A percentile compares a stretch with the other conserved stretches of the same genome.
Conservation (phyloP, 2,329 filamentous ascomycete genomes). For the Calcarisporium arbuscula region DNA sequence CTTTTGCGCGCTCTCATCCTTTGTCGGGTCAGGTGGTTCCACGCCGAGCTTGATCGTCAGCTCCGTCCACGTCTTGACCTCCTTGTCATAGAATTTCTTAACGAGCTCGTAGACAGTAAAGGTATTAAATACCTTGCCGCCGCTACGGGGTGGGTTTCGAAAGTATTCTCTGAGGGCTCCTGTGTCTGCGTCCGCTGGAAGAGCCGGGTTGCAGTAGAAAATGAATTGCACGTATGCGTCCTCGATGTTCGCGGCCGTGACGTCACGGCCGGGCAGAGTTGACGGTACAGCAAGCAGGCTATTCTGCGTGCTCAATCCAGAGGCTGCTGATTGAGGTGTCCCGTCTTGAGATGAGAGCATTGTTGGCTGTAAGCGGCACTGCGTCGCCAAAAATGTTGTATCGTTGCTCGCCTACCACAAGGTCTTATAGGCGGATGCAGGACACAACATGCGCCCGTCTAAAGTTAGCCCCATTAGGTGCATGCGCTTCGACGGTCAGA, state of each 20-base stretch:
- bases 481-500: too few species aligned
- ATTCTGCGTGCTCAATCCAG: background rate
- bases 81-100: constrained; percentile 67
- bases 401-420: too few species aligned
- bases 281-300: constrained; percentile 14
- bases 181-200: constrained; percentile 61
- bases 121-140: constrained; percentile 78
- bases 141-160: constrained; percentile 73
- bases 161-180: constrained; percentile 68
- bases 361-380: too few species aligned
- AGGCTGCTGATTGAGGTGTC: too few species aligned
- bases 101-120: constrained; percentile 75
- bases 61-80: constrained; percentile 91
- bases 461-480: too few species aligned
- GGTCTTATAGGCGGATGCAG: too few species aligned
- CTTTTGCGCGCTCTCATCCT: constrained; percentile 86
- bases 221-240: constrained; percentile 81
- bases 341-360: too few species aligned
- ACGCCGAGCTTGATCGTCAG: constrained; percentile 82
- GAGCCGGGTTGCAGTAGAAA: constrained; percentile 82
- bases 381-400: too few species aligned
- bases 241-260: constrained; percentile 67
- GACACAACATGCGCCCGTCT: too few species aligned
- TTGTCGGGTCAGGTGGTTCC: constrained; percentile 72
- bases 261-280: constrained; percentile 57